Evolutionary conservation across 345 rosid genomes (phyloP), one percentile per base, ranked within the genome.

Genomic region (Streptanthus diversifolius): DNA sequence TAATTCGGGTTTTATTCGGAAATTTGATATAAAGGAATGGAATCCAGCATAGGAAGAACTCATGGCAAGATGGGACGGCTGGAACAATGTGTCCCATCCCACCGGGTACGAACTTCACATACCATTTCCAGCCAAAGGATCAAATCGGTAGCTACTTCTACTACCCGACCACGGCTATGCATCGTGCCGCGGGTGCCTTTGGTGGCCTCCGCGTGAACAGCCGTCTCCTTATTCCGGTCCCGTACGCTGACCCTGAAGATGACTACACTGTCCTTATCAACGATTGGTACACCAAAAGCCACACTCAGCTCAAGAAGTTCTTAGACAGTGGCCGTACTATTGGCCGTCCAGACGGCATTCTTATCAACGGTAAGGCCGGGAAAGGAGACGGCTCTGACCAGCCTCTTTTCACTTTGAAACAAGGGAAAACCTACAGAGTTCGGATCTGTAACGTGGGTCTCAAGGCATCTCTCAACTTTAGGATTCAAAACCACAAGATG

Each of bases 71-170:
- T 27, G 98, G 98, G 1, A 47, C 79, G 1, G 64, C 70, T 0
- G 98, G 95, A 8, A 92, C 98, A 9, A 82, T 75, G 40, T 92
- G 98, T 66, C 92, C 98, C 0, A 87, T 90, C 47, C 76, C 52
- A 0, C 83, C 96, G 0, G 91, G 98, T n/a, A 63, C 71, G 33
- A 92, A 90, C 82, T 84, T 13, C 78, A 90, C 98, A 1, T 92
- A 85, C 75, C 82, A 76, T 21, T 89, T 87, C 80, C 97, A 91
- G 61, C 91, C 87, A 1, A 91, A 92, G 80, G 98, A 92, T 56
- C 98, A 92, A 68, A 92, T 92, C 12, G 95, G 95, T 7, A 86
- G 89, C 83, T 88, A 80, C 74, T 74, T 81, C 55, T 89, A 89
- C 68, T 86, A 82, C 60, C 92, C 92, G 0, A 54, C 73, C 69